Evolutionary conservation across 352 stramenopile species (phyloP), one percentile per base, ranked within the genome.

Genomic region (Peronosclerospora sorghi): DNA sequence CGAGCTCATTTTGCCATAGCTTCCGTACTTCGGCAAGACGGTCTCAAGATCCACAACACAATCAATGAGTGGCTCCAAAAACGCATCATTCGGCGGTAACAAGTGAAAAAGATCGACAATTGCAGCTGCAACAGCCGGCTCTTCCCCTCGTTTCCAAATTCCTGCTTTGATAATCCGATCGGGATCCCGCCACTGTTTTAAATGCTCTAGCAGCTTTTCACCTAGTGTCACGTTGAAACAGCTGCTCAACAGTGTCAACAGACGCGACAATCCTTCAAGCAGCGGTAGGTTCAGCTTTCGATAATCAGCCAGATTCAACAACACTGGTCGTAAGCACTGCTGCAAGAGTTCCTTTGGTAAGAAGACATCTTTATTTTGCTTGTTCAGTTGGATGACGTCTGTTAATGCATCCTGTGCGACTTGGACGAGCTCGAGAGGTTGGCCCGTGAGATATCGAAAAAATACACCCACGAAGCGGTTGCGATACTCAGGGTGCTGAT

Each of bases 171-270:
- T 78, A 32, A 95, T 95, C 24, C 83, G 79, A 27, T 93, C 83
- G 0, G 86, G 85, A 43, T 96, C 83, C 14, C 78, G 70, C 85
- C 85, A 97, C 52, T 97, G 89, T 54, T 96, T 92, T 10, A 98
- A 56, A 53, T 98, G 94, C 47, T 98, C 94, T 1, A 98, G 58
- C 21, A 99, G 56, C 56, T 98, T 98, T 51, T 98, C 94, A 5
- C 94, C 95, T 0, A 99, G 66, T 9, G 92, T 97, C 26, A 97
- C 94, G 43, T 98, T 98, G 51, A 99, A 99, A 70, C 94, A 98
- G 32, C 80, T 96, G 45, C 86, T 96, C 1, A 99, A 65, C 0
- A 98, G 64, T 4, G 81, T 92, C 5, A 99, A 60, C 24, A 99
- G 62, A 20, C 89, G 73, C 12, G 84, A 86, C 5, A 99, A 66